phyloP scores from a whole-genome alignment of 768 basidiomycete genomes.

The Naematelia aurantialba region DNA sequence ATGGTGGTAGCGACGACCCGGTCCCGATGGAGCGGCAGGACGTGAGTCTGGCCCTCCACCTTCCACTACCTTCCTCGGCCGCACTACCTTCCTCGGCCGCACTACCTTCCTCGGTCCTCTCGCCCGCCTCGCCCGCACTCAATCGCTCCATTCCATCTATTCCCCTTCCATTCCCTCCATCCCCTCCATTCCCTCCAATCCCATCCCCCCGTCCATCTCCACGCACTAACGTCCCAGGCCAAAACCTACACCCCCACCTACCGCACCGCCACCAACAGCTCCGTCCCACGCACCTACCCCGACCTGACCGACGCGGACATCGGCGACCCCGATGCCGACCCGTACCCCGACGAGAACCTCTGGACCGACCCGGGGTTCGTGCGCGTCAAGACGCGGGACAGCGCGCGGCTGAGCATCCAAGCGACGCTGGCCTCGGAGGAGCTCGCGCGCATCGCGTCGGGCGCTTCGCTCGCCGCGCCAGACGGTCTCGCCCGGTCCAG shows the following conservation, averaged over 20 bases:
- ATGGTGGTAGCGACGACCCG: background rate
- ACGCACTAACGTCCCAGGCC: background rate
- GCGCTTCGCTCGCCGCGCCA: no score
- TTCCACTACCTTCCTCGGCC: background rate
- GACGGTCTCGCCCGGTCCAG: no score
- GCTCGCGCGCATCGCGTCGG: background rate
- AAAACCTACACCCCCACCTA: background rate
- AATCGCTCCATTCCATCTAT: background rate
- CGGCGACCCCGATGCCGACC: no score
- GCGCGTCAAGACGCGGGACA: background rate
- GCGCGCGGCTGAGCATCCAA: background rate
- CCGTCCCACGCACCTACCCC: no score
- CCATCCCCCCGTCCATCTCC: background rate
- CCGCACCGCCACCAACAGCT: background rate
- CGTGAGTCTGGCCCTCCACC: background rate
- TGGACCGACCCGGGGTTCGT: background rate
- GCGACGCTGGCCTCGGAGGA: background rate
- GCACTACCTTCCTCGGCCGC: no score
- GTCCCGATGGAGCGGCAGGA: background rate
- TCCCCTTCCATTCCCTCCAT: background rate
- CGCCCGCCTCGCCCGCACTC: no score
- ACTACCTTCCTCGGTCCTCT: no score
- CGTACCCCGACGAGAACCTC: no score
- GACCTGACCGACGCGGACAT: no score
- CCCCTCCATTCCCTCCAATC: background rate